These are phyloP conservation scores for Populus simonii DNA, from an alignment of 345 rosid genomes.

Conservation along the genomic window DNA sequence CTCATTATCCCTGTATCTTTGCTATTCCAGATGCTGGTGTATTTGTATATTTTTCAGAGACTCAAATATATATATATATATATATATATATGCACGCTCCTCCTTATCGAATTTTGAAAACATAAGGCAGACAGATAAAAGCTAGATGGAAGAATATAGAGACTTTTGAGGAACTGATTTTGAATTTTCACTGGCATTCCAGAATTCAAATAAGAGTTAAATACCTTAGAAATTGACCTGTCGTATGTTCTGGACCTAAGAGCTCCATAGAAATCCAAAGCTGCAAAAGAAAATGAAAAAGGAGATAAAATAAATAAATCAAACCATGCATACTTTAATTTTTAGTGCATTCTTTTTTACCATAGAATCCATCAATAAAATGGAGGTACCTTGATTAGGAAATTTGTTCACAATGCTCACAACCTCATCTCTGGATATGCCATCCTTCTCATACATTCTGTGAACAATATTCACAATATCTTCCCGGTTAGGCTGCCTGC, in stretches of 20 bases:
- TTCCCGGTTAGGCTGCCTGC: slow-evolving; percentile 88
- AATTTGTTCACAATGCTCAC: slow-evolving; percentile 59
- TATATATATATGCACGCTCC: too few relatives aligned
- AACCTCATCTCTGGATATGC: slow-evolving; percentile 64
- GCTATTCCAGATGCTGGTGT: background rate
- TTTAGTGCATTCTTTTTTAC: too few relatives aligned
- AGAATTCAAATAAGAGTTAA: background rate
- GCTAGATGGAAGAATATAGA: background rate
- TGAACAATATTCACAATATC: slow-evolving; percentile 81
- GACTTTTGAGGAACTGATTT: background rate
- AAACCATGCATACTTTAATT: background rate
- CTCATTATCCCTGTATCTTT: background rate
- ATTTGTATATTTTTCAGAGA: background rate
- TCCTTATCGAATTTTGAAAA: background rate
- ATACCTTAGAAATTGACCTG: slow-evolving; percentile 76
- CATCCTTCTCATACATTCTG: slow-evolving; percentile 89
- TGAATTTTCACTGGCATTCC: background rate
- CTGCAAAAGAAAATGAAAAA: slow-evolving; percentile 40
- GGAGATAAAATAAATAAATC: background rate
- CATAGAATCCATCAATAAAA: background rate
- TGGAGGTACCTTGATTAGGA: slow-evolving; percentile 78
- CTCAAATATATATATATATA: too few relatives aligned
- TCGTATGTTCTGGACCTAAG: slow-evolving; percentile 90
- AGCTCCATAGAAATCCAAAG: slow-evolving; percentile 95
- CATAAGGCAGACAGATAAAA: background rate